These are phyloP conservation scores for Ceriops decandra DNA, from an alignment of 345 rosid species.

Conservation along the genomic window DNA sequence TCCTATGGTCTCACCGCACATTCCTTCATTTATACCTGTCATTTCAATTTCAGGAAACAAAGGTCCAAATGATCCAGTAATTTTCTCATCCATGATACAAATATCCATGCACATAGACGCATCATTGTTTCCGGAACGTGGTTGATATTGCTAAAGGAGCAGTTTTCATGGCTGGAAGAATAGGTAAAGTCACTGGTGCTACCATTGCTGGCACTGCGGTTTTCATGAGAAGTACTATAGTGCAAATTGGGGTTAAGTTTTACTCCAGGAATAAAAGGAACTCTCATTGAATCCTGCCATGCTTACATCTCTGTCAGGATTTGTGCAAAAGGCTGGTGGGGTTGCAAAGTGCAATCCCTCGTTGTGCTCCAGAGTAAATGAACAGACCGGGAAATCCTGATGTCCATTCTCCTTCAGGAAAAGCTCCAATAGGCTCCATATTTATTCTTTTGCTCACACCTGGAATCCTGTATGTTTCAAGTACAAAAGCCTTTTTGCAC, in stretches of 20 bases:
- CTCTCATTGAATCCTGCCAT: conserved; percentile 18
- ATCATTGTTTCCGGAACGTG: conserved; percentile 13
- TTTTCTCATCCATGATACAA: conserved; percentile 27
- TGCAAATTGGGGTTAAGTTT: conserved; percentile 19
- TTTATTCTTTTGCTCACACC: not conserved
- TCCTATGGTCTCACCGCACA: not conserved
- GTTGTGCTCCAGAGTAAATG: conserved; percentile 26
- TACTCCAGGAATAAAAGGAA: conserved; percentile 25
- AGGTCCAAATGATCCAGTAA: conserved; percentile 5
- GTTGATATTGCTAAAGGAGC: conserved; percentile 21
- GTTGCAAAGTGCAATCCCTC: conserved; percentile 10
- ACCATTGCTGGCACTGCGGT: conserved; percentile 21
- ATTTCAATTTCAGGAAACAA: conserved; percentile 23
- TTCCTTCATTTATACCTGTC: conserved; percentile 21
- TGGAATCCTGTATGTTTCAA: conserved; percentile 2
- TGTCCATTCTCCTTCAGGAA: conserved; percentile 44
- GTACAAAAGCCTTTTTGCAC: not conserved
- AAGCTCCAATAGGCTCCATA: conserved; percentile 42
- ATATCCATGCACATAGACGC: conserved; percentile 25
- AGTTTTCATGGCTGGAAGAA: conserved; percentile 18
- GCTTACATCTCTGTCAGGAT: conserved; percentile 27
- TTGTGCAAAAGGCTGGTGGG: conserved; percentile 20
- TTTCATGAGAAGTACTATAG: conserved; percentile 24
- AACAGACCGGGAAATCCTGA: conserved; percentile 23
- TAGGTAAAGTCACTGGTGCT: conserved; percentile 20